Evolutionary conservation across 2,329 filamentous ascomycete species (phyloP), one percentile per base, ranked within the genome.

Genomic region (Colletotrichum scovillei): DNA sequence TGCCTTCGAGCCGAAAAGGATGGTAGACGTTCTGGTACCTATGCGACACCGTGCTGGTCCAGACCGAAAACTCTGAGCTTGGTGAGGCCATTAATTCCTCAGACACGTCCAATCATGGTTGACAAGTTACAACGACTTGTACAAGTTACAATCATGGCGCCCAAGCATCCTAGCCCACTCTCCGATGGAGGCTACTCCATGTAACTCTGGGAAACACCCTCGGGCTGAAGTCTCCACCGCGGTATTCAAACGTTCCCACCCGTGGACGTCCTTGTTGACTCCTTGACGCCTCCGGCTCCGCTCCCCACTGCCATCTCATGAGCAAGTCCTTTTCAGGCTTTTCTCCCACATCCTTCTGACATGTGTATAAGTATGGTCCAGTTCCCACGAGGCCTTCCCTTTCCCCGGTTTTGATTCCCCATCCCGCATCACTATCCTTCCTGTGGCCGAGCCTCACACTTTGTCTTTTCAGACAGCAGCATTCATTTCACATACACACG

Each of bases 361-460:
- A 69, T 69, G 52, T 59, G 59, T 69, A 73, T 73, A 73, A 73
- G 70, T 73, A 73, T 63, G 42, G 53, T 55, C 42, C 46, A 30
- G 52, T 55, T 59, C 70, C 42, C 53, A 16, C 58, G 62, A 58
- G 3, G 22, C 32, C 32, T 56, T 49, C 14, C 57, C 30, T 22
- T n/a, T 46, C 42, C 19, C 60, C 55, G 46, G 55, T 65, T 56
- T 69, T 38, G 70, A 67, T 22, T 69, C 52, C 24, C 26, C 56
- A 73, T 66, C 67, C 67, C 49, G 32, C 56, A 75, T 73, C 74
- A 73, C 69, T 58, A 74, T 73, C 65, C 72, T 73, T 68, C 53
- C 74, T 35, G 65, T 74, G 71, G 69, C 68, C 68, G 68, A 71
- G 68, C 68, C 67, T 74, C 60, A 56, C 55, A 67, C 60, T 57